Conservation (phyloP, 805 yeast genomes). For the Saitoella complicata region DNA sequence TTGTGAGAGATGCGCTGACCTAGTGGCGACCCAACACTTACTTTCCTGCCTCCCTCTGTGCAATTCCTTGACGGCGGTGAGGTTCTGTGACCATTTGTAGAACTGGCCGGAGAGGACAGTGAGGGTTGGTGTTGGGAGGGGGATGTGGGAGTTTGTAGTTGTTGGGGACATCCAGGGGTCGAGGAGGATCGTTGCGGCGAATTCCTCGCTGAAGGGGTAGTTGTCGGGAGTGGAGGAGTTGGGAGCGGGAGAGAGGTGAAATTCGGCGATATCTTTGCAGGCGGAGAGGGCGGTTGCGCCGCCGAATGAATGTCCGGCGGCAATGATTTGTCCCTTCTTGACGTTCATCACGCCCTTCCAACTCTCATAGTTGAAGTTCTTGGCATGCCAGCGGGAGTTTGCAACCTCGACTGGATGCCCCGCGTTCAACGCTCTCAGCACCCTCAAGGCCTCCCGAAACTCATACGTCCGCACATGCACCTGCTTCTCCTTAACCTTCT, state of each 20-base stretch:
- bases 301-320: conserved; percentile 15
- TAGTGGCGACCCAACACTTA: no score
- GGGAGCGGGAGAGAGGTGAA: not conserved
- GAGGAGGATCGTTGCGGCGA: not conserved
- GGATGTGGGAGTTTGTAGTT: no score
- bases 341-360: no score
- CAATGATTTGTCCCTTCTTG: conserved; percentile 6
- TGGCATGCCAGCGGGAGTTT: no score
- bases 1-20: no score
- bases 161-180: conserved; percentile 3
- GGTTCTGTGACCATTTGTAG: not conserved
- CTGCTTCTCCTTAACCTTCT: no score
- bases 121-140: not conserved
- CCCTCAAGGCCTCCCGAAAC: no score
- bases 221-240: not conserved
- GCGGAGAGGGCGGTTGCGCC: conserved; percentile 13
- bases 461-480: no score
- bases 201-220: not conserved
- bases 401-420: no score
- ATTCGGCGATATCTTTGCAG: conserved; percentile 8
- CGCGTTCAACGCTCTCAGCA: no score
- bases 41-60: no score
- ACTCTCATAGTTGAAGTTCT: no score
- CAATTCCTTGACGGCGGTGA: not conserved
- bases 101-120: not conserved